Percentiles rank a stretch among this genome's conserved stretches.
phyloP scores from a whole-genome alignment of 1,284 basidiomycete genomes.

The Fomitiporia mediterranea region DNA sequence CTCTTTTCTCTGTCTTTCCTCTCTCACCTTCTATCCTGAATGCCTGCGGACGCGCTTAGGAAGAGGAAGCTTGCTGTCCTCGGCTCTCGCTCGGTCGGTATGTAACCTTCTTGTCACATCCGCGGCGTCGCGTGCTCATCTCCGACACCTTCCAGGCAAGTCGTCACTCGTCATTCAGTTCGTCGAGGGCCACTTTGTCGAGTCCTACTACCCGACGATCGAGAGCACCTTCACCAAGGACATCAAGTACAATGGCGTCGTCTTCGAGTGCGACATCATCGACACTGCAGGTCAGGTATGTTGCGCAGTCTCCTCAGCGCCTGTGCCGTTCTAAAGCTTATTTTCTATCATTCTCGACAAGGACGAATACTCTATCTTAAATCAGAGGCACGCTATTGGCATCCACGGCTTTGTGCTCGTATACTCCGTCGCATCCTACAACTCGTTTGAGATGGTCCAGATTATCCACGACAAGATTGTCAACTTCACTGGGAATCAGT shows the following conservation, averaged over 20 bases:
- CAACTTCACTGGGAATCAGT: conserved; percentile 86
- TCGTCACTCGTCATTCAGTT: conserved; percentile 75
- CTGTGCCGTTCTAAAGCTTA: background rate
- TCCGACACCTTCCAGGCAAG: conserved; percentile 50
- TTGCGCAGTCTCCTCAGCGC: conserved; percentile 14
- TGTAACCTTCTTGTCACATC: conserved; percentile 31
- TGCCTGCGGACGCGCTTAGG: conserved; percentile 59
- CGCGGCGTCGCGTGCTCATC: conserved; percentile 14
- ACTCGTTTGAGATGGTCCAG: conserved; percentile 95
- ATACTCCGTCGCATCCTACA: conserved; percentile 89
- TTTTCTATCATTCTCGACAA: conserved; percentile 28
- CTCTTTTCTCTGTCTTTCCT: conserved; percentile 9
- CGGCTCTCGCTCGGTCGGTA: conserved; percentile 77
- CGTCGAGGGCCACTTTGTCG: conserved; percentile 66
- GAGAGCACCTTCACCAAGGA: conserved; percentile 86
- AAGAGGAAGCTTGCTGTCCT: conserved; percentile 84
- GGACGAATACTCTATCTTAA: conserved; percentile 85
- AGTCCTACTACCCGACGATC: conserved; percentile 93
- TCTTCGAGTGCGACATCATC: conserved; percentile 96
- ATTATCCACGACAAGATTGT: conserved; percentile 97
- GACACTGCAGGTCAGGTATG: conserved; percentile 93
- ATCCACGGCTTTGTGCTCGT: conserved; percentile 88
- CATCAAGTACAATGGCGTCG: conserved; percentile 77
- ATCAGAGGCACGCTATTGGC: conserved; percentile 78
- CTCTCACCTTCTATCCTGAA: conserved; percentile 26